Percentiles rank a stretch among this genome's conserved stretches.
phyloP scores from a whole-genome alignment of 148 eudicot species.

The Arbutus unedo region DNA sequence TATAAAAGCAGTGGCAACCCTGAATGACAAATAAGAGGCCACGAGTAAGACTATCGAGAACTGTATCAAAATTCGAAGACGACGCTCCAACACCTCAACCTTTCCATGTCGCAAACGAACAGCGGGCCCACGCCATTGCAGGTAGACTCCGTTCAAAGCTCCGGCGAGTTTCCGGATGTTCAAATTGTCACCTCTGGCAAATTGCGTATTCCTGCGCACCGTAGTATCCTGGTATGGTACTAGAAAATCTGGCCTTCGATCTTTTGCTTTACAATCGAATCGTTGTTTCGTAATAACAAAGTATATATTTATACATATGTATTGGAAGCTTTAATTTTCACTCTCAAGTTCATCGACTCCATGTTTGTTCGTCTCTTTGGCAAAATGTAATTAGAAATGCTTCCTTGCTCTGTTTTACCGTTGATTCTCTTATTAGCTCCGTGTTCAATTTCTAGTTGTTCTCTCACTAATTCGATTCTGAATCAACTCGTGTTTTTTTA shows the following conservation, averaged over 20 bases:
- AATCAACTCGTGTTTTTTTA: no score
- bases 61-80: neutral
- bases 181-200: conserved; percentile 54
- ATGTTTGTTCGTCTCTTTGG: neutral
- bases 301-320: no score
- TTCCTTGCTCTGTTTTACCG: no score
- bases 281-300: neutral
- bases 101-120: conserved; percentile 24
- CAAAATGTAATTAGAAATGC: no score
- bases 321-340: neutral
- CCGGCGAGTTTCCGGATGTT: conserved; percentile 42
- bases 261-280: neutral
- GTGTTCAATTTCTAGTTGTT: no score
- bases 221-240: conserved; percentile 53
- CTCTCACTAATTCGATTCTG: no score
- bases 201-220: conserved; percentile 57
- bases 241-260: neutral
- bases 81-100: neutral
- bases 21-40: neutral
- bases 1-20: conserved; percentile 8
- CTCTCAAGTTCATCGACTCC: neutral
- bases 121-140: conserved; percentile 6
- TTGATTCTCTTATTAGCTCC: no score
- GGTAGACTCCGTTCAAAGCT: conserved; percentile 16
- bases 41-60: neutral